Percentiles rank a stretch among this genome's conserved stretches.
Conservation (phyloP, 257 asterid species). For the Forsythia viridissima region DNA sequence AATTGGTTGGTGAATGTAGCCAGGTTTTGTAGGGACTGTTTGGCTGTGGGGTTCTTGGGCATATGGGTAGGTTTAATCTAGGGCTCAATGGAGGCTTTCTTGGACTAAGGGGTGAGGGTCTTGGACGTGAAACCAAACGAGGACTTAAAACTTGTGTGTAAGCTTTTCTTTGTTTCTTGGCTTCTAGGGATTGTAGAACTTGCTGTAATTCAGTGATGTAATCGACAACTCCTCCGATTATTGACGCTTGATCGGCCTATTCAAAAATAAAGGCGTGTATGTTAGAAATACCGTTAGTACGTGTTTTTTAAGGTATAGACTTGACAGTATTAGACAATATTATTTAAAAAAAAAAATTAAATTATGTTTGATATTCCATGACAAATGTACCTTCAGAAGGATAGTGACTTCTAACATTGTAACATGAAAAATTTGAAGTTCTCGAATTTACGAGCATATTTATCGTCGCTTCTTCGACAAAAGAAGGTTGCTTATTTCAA, state of each 20-base stretch:
- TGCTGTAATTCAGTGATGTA: conserved; percentile 89
- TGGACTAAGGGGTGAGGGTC: conserved; percentile 61
- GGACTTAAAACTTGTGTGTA: conserved; percentile 74
- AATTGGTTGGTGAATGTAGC: conserved; percentile 54
- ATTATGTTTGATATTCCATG: too few relatives aligned
- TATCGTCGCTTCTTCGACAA: too few relatives aligned
- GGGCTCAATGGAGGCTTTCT: conserved; percentile 75
- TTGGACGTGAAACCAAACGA: conserved; percentile 54
- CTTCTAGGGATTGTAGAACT: conserved; percentile 67
- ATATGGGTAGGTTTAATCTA: conserved; percentile 63
- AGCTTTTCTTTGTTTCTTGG: conserved; percentile 81
- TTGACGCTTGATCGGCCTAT: conserved; percentile 96
- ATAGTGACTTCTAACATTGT: too few relatives aligned
- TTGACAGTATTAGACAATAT: too few relatives aligned
- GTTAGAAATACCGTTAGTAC: not conserved
- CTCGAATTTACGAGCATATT: too few relatives aligned
- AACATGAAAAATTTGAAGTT: too few relatives aligned
- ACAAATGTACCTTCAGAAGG: too few relatives aligned
- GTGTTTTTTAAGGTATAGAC: too few relatives aligned
- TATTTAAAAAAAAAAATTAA: too few relatives aligned
- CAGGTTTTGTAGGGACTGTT: conserved; percentile 67
- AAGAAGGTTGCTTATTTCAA: too few relatives aligned
- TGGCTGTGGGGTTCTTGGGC: conserved; percentile 84
- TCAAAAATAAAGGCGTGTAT: not conserved
- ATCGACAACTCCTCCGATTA: conserved; percentile 83